Evolutionary conservation across 148 eudicot genomes (phyloP).

Genomic region (Camellia sinensis): DNA sequence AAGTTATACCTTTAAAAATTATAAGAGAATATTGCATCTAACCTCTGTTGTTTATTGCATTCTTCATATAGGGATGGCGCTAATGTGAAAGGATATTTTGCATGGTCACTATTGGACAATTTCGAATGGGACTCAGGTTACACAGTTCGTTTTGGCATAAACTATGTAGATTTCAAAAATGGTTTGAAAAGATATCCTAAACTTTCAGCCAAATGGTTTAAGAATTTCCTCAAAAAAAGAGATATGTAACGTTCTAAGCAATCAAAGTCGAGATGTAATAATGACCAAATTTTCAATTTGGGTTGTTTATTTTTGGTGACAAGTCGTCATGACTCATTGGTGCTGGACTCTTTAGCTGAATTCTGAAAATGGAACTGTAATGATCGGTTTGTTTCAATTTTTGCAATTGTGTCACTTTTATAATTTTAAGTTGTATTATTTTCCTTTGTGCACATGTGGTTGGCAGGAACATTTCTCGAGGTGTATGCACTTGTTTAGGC

Average conservation of each 20-base stretch:
- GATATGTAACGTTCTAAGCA: not conserved
- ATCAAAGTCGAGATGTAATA: no score
- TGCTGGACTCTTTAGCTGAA: no score
- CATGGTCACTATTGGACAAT: constrained; percentile 24
- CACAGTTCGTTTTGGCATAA: constrained; percentile 19
- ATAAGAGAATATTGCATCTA: not conserved
- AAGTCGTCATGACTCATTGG: no score
- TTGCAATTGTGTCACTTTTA: no score
- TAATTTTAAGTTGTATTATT: no score
- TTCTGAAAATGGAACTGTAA: no score
- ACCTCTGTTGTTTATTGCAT: not conserved
- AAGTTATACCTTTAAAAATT: not conserved
- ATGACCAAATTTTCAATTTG: no score
- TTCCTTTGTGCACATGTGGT: no score
- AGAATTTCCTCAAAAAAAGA: not conserved
- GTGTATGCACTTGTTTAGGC: no score
- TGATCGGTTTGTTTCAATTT: no score
- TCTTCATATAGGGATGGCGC: not conserved
- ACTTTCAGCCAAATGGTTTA: not conserved
- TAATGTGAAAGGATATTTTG: constrained; percentile 21
- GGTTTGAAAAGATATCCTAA: constrained; percentile 14
- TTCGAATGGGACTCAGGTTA: constrained; percentile 22
- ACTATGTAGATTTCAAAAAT: constrained; percentile 16
- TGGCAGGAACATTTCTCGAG: no score
- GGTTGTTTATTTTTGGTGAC: no score